Conservation (phyloP, 352 stramenopile genomes). For the Globisporangium alternatum region DNA sequence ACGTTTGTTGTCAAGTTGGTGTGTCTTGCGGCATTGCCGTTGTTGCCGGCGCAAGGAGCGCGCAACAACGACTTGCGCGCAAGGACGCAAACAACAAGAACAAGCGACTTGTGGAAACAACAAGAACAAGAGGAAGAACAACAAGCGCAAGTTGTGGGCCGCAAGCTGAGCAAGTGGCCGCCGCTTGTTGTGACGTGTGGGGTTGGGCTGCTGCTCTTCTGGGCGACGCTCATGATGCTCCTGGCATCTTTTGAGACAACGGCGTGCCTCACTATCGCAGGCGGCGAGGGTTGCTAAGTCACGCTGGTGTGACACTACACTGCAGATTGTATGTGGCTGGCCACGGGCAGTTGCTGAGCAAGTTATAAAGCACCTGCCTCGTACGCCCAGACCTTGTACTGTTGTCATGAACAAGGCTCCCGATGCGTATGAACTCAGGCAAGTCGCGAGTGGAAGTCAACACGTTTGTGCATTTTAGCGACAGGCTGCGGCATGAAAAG, state of each 20-base stretch:
- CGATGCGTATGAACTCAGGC: neutral
- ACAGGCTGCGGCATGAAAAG: neutral
- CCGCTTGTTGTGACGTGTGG: conserved; percentile 28
- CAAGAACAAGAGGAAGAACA: neutral
- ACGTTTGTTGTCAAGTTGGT: conserved; percentile 32
- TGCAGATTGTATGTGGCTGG: neutral
- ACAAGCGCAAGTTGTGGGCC: neutral
- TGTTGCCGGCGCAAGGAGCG: conserved; percentile 31
- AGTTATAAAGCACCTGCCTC: too few relatives aligned
- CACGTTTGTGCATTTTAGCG: neutral
- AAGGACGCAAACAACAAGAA: conserved; percentile 4
- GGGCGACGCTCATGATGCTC: conserved; percentile 47
- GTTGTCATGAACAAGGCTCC: neutral
- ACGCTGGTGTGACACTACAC: neutral
- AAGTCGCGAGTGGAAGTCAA: neutral
- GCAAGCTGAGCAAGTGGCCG: conserved; percentile 9
- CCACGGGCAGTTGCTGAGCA: too few relatives aligned
- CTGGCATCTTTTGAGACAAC: conserved; percentile 52
- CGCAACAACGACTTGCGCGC: conserved; percentile 19
- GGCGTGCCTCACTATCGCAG: conserved; percentile 59
- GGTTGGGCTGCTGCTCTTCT: conserved; percentile 43
- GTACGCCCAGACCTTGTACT: neutral
- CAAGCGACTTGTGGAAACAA: neutral
- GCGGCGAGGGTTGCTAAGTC: conserved; percentile 55
- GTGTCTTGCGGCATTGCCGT: conserved; percentile 30